These are phyloP conservation scores for Thermothelomyces thermophilus DNA, from an alignment of 2,329 filamentous ascomycete genomes.

Conservation along the genomic window DNA sequence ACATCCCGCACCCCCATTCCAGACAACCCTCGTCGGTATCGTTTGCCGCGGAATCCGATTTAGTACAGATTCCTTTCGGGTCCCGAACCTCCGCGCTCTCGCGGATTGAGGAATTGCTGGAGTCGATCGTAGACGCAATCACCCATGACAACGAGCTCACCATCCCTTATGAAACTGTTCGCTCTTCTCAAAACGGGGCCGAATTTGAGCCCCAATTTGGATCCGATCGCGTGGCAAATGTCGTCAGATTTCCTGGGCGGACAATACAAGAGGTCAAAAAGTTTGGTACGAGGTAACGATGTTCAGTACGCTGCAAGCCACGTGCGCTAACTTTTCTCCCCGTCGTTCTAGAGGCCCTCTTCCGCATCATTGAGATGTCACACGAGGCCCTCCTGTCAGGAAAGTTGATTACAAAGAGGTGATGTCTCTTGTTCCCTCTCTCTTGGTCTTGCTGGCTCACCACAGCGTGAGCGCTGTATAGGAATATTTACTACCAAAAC, in stretches of 20 bases:
- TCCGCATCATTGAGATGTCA: slow-evolving; percentile 53
- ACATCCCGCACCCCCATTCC: not conserved
- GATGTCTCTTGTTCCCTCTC: slow-evolving; percentile 10
- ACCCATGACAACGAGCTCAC: slow-evolving; percentile 11
- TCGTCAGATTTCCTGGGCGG: slow-evolving; percentile 41
- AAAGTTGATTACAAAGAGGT: slow-evolving; percentile 57
- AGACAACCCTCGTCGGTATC: not conserved
- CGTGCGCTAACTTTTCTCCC: not conserved
- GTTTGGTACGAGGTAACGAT: slow-evolving; percentile 38
- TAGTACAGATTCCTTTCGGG: not conserved
- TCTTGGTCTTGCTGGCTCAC: too few relatives aligned
- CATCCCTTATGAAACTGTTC: slow-evolving; percentile 19
- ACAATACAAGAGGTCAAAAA: slow-evolving; percentile 42
- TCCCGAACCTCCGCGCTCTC: slow-evolving; percentile 7
- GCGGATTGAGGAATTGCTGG: slow-evolving; percentile 19
- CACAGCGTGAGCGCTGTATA: too few relatives aligned
- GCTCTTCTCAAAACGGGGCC: not conserved
- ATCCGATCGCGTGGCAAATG: not conserved
- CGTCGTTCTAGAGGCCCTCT: slow-evolving; percentile 42
- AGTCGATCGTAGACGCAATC: slow-evolving; percentile 20
- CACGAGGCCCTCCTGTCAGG: slow-evolving; percentile 53
- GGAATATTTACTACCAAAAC: slow-evolving; percentile 75
- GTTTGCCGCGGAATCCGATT: not conserved
- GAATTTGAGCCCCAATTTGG: not conserved
- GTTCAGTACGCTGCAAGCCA: not conserved